These are phyloP conservation scores for Lindgomyces ingoldianus DNA, from an alignment of 495 filamentous ascomycete species.

Conservation along the genomic window DNA sequence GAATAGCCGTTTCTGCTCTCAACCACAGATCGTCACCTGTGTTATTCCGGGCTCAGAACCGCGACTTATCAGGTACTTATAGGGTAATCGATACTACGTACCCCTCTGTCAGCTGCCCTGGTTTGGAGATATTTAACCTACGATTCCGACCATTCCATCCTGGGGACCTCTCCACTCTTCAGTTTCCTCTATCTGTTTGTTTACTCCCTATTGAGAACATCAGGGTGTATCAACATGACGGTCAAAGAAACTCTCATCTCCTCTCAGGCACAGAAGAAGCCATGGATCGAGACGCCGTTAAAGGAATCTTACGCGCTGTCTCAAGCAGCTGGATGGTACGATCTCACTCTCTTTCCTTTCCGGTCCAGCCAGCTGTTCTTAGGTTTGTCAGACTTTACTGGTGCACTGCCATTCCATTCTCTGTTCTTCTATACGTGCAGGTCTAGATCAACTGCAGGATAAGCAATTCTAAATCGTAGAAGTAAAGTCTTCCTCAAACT, in stretches of 20 bases:
- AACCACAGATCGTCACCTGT: slow-evolving; percentile 1
- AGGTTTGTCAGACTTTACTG: too few relatives aligned
- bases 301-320: slow-evolving; percentile 69
- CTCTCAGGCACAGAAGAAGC: slow-evolving; percentile 42
- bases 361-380: too few relatives aligned
- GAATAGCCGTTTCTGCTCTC: slow-evolving; percentile 6
- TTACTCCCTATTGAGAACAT: too few relatives aligned
- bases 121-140: neutral
- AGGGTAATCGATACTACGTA: slow-evolving; percentile 24
- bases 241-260: slow-evolving; percentile 14
- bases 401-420: neutral
- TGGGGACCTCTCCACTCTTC: neutral
- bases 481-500: slow-evolving; percentile 81
- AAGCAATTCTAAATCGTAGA: slow-evolving; percentile 42
- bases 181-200: neutral
- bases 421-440: neutral
- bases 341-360: neutral
- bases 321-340: slow-evolving; percentile 70
- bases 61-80: neutral
- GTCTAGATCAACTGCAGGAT: neutral
- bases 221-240: slow-evolving; percentile 4
- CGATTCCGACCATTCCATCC: neutral
- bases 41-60: neutral
- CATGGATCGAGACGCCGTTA: slow-evolving; percentile 74
- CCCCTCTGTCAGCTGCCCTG: slow-evolving; percentile 7